Base-by-base conservation (phyloP, 139 green algal species). In the Asterochloris sp. region DNA sequence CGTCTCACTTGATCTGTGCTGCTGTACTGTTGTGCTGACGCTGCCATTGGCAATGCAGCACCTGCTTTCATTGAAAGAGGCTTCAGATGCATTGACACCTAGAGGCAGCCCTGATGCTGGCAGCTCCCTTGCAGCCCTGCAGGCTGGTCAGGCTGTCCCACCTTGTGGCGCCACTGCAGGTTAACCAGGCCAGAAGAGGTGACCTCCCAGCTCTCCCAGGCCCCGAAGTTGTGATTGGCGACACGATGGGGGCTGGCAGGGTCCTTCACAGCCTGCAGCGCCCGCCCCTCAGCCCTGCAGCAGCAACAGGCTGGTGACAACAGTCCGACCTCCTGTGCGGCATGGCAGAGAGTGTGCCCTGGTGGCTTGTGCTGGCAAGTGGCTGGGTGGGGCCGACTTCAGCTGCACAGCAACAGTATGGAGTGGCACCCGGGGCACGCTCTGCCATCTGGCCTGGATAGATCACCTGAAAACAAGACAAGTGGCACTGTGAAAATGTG, bases 131-230 rank as follows among this genome's bases (percentile, higher is more conserved):
- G 29, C 62, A 69, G 13, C 60, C 14, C 8, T 38, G 47, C 19
- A 67, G 19, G 10, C 24, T 60, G 9, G n/a, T 61, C 24, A 21
- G 12, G 11, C 29, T 61, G 38, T 47, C 47, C 13, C 10, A 81
- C 77, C 77, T 81, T 81, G 17, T 81, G 63, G 17, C 27, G 62
- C 77, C 77, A 81, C 27, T 81, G 77, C 62, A 81, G 15, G 73
- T 81, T 81, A 12, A 81, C 77, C 13, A 81, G 63, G n/a, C 77
- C 77, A 54, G 62, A 73, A 62, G 77, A 81, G 10, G 62, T 73
- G 28, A 73, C 63, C 28, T 81, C 62, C 77, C 77, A 81, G 12
- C 61, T 62, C 63, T 81, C 77, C 77, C 77, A 81, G 62, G n/a
- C 62, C 61, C 77, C 77, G 29, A 73, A 74, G 77, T 81, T 81